Evolutionary conservation across 208 protist species (phyloP).

Genomic region (Herpetomonas tarakana): DNA sequence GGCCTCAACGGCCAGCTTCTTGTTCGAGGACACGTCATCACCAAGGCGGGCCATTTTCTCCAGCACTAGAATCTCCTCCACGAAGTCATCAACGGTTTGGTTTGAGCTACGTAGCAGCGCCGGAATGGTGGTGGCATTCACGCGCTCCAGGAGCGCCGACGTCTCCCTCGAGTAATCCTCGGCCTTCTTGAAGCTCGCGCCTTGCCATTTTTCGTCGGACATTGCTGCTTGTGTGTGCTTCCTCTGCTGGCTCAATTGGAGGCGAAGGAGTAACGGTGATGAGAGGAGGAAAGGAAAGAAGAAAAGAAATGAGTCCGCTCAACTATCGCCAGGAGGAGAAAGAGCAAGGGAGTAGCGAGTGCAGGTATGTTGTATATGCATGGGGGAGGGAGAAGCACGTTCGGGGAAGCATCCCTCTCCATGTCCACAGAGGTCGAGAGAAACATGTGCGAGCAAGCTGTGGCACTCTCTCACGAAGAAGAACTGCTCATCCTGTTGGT

Average conservation of each 20-base stretch:
- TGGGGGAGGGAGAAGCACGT: too few relatives aligned
- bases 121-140: conserved; percentile 75
- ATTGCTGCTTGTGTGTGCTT: conserved; percentile 16
- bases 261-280: too few relatives aligned
- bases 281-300: too few relatives aligned
- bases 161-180: conserved; percentile 79
- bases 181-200: conserved; percentile 85
- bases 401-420: too few relatives aligned
- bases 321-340: too few relatives aligned
- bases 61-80: conserved; percentile 82
- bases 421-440: too few relatives aligned
- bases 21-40: conserved; percentile 67
- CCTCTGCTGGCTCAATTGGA: conserved; percentile 2
- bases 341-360: too few relatives aligned
- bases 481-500: too few relatives aligned
- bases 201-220: conserved; percentile 81
- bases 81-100: conserved; percentile 61
- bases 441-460: too few relatives aligned
- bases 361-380: too few relatives aligned
- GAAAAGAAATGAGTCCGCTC: too few relatives aligned
- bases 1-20: conserved; percentile 83
- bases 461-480: too few relatives aligned
- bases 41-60: conserved; percentile 91
- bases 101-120: conserved; percentile 67
- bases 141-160: conserved; percentile 51